These are phyloP conservation scores for Allium fistulosum DNA, from an alignment of 106 monocot genomes.

Conservation along the genomic window DNA sequence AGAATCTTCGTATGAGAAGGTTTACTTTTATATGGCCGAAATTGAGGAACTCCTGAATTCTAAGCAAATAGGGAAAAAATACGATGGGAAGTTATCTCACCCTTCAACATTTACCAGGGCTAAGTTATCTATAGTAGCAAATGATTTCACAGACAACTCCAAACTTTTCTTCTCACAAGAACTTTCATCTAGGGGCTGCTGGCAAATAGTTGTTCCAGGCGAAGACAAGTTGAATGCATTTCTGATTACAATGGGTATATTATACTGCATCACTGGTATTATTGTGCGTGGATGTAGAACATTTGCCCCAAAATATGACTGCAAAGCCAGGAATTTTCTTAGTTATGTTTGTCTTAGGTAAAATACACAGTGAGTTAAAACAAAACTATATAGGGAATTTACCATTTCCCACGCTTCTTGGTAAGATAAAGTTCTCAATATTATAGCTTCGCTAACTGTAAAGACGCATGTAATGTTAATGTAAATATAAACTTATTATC, in stretches of 20 bases:
- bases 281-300: slow-evolving; percentile 98
- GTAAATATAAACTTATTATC: too few relatives aligned
- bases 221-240: slow-evolving; percentile 85
- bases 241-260: slow-evolving; percentile 85
- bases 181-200: slow-evolving; percentile 36
- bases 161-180: slow-evolving; percentile 9
- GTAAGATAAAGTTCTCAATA: slow-evolving; percentile 81
- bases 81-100: slow-evolving; percentile 21
- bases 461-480: background rate
- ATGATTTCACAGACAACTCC: slow-evolving; percentile 79
- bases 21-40: too few relatives aligned
- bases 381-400: slow-evolving; percentile 1
- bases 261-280: slow-evolving; percentile 86
- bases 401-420: slow-evolving; percentile 99
- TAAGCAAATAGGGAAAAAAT: too few relatives aligned
- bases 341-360: too few relatives aligned
- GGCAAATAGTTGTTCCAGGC: slow-evolving; percentile 87
- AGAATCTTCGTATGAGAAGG: too few relatives aligned
- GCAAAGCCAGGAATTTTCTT: slow-evolving; percentile 12
- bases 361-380: too few relatives aligned
- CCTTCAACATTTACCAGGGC: slow-evolving; percentile 98
- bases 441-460: slow-evolving; percentile 97
- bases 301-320: slow-evolving; percentile 99
- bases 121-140: slow-evolving; percentile 90
- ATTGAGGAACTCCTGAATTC: too few relatives aligned